Conservation (phyloP, 2,329 filamentous ascomycete species). For the Tympanopsis confertula region DNA sequence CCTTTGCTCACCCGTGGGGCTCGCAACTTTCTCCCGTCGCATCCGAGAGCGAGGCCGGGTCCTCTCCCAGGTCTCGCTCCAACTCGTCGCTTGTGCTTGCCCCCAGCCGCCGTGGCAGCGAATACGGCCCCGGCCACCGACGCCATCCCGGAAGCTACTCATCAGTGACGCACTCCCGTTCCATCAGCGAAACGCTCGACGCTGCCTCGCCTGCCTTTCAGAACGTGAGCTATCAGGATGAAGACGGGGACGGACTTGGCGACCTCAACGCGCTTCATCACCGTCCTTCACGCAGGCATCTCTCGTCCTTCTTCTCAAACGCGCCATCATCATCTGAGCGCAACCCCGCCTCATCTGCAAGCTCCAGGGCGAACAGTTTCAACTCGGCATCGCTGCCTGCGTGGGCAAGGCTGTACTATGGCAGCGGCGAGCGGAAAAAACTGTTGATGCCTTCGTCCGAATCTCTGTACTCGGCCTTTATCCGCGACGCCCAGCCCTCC, state of each 20-base stretch:
- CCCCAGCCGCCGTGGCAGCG: constrained; percentile 33
- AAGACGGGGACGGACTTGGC: constrained; percentile 51
- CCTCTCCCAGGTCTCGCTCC: constrained; percentile 34
- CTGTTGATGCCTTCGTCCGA: constrained; percentile 30
- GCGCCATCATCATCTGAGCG: constrained; percentile 33
- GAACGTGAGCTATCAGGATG: constrained; percentile 45
- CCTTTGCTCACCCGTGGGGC: constrained; percentile 47
- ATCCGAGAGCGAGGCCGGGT: constrained; percentile 46
- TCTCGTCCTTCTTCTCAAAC: constrained; percentile 37
- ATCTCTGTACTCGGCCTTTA: constrained; percentile 25
- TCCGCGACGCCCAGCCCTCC: constrained; percentile 33
- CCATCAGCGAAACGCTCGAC: constrained; percentile 10
- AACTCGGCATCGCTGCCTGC: constrained; percentile 31
- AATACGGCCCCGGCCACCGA: constrained; percentile 36
- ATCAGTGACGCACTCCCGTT: constrained; percentile 32
- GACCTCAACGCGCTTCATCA: constrained; percentile 41
- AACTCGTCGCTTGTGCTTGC: constrained; percentile 25
- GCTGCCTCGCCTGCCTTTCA: constrained; percentile 8
- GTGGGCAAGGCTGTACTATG: constrained; percentile 60
- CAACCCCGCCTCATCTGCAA: constrained; percentile 37
- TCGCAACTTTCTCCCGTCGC: constrained; percentile 51
- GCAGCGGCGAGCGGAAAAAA: constrained; percentile 45
- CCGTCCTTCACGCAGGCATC: constrained; percentile 38
- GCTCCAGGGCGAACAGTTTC: constrained; percentile 32
- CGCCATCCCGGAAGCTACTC: constrained; percentile 45